Percentiles rank a stretch among this genome's conserved stretches.
Evolutionary conservation across 768 basidiomycete genomes (phyloP).

Genomic region (Boletus patriciae): DNA sequence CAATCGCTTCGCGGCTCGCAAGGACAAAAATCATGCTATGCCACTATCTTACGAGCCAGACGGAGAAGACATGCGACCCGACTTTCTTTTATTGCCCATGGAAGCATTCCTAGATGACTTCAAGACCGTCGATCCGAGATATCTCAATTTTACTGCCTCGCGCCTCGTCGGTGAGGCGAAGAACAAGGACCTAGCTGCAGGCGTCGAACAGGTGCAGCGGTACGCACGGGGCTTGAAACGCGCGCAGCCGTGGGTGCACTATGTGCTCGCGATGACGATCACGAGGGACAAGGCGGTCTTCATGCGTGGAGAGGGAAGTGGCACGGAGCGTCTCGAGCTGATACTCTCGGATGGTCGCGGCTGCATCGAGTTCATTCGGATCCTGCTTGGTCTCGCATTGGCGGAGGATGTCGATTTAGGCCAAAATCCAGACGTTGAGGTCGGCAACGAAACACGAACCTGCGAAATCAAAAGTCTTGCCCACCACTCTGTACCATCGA

Average conservation of each 20-base stretch:
- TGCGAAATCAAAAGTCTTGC: no score
- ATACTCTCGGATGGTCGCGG: background rate
- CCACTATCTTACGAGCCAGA: background rate
- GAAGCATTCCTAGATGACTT: slow-evolving; percentile 8
- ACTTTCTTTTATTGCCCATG: slow-evolving; percentile 15
- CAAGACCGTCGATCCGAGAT: background rate
- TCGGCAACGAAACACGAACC: no score
- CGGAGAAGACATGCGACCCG: slow-evolving; percentile 1
- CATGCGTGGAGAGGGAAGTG: slow-evolving; percentile 1
- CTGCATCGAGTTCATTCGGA: background rate
- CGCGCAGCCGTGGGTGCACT: slow-evolving; percentile 11
- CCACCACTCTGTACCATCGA: no score
- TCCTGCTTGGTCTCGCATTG: background rate
- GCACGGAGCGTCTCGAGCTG: background rate
- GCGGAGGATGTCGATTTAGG: background rate
- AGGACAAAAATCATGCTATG: background rate
- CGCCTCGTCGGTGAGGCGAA: slow-evolving; percentile 7
- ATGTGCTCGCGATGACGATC: background rate
- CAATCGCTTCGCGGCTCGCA: background rate
- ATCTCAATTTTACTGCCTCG: background rate
- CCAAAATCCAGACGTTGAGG: background rate
- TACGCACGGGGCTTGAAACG: slow-evolving; percentile 4
- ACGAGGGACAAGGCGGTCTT: background rate
- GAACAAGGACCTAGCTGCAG: background rate
- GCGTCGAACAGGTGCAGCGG: background rate